Base-by-base conservation (phyloP, 1,139 yeast species). In the Taiozyma sp. region DNA sequence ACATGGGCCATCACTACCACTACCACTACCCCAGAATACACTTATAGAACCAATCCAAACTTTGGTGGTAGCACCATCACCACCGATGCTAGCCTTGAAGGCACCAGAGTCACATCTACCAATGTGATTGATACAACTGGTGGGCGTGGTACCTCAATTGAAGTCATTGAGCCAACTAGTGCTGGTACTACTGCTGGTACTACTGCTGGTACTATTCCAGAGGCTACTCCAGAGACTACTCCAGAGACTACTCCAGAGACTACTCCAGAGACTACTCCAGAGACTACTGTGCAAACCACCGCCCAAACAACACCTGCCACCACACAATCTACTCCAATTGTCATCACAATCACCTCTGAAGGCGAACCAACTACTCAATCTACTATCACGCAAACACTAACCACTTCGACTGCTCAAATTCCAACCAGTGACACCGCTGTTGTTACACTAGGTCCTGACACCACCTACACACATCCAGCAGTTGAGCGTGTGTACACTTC, bases 51-150 rank as follows among this genome's bases (percentile, higher is more conserved):
- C 7, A 58, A 58, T 41, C 48, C 60, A 2, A 35, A 56, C 47
- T 57, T 59, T 45, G 52, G 49, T n/a, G 51, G 52, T 37, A 54
- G 56, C 6, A 45, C 47, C 3, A 48, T 57, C 50, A 59, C 62
- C 30, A 57, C 59, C 4, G 42, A 55, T 2, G 48, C 39, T 2
- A 50, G 53, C 3, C 49, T 57, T 14, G 46, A 43, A 21, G 61
- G 62, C 11, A 58, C 61, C 4, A 37, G 50, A 44, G 52, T 52
- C 46, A 57, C 60, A 8, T 45, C 53, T 42, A 58, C 58, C 1
- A 45, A 50, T 1, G 41, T 47, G 28, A 35, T 50, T 21, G 28
- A 52, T 4, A 49, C 53, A 10, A 45, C 48, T 26, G 41, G 42
- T n/a, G 35, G 35, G 6, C 35, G 35, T 32, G 19, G 35, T 6